phyloP scores from a whole-genome alignment of 805 yeast species.

The Kuraishia ogatae region DNA sequence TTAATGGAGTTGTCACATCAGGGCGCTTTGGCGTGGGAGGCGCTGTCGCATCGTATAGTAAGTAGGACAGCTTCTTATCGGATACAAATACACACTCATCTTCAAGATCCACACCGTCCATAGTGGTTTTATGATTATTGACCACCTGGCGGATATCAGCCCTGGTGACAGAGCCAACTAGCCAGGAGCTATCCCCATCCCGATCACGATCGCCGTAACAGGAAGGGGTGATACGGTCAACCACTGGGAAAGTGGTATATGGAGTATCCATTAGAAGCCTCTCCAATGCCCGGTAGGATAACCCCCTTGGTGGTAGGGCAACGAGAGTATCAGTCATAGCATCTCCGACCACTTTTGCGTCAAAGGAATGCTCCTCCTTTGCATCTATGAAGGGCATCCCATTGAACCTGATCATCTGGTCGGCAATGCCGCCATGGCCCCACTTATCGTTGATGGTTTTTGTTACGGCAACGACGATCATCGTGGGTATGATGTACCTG shows the following conservation, averaged over 20 bases:
- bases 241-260: constrained; percentile 47
- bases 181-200: constrained; percentile 4
- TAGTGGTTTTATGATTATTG: constrained; percentile 13
- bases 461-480: constrained; percentile 91
- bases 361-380: constrained; percentile 59
- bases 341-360: constrained; percentile 34
- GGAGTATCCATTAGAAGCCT: constrained; percentile 23
- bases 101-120: constrained; percentile 10
- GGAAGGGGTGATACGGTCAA: constrained; percentile 28
- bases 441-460: constrained; percentile 67
- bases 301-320: constrained; percentile 27
- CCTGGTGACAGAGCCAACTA: constrained; percentile 38
- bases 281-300: constrained; percentile 26
- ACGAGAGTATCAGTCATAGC: constrained; percentile 49
- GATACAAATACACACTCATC: constrained; percentile 13
- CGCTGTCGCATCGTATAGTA: neutral
- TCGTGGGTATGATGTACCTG: constrained; percentile 84
- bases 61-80: constrained; percentile 1
- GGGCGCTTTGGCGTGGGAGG: neutral
- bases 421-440: constrained; percentile 87
- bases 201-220: constrained; percentile 3
- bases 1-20: constrained; percentile 3
- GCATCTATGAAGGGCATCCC: constrained; percentile 78
- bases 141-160: constrained; percentile 27
- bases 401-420: constrained; percentile 83